A percentile compares a stretch with the other conserved stretches of the same genome.
These are phyloP conservation scores for Crithidia fasciculata DNA, from an alignment of 208 protist species.

Conservation along the genomic window DNA sequence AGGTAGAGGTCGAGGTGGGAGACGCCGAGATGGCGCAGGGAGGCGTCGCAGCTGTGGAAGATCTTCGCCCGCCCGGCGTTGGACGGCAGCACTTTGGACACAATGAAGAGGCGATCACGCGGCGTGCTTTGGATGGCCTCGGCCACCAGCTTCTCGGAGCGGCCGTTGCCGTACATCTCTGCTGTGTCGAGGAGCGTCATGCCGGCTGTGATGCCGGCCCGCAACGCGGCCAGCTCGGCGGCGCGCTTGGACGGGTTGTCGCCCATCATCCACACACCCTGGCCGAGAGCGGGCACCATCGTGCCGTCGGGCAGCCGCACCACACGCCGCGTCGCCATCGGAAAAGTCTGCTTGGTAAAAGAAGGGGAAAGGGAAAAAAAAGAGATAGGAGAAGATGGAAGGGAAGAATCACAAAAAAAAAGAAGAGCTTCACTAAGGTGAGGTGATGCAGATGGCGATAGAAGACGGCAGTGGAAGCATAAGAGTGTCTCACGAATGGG, in stretches of 20 bases:
- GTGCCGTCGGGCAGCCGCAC: slow-evolving; percentile 37
- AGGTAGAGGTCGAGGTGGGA: slow-evolving; percentile 92
- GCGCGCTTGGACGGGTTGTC: slow-evolving; percentile 23
- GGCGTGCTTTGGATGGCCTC: slow-evolving; percentile 37
- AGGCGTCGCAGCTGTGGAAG: slow-evolving; percentile 62
- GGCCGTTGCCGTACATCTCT: slow-evolving; percentile 61
- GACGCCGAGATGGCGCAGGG: slow-evolving; percentile 63
- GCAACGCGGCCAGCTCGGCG: slow-evolving; percentile 39
- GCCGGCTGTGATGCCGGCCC: slow-evolving; percentile 35
- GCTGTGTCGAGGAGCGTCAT: slow-evolving; percentile 61
- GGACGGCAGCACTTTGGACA: slow-evolving; percentile 92
- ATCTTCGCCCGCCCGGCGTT: slow-evolving; percentile 81
- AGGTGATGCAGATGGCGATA: no score
- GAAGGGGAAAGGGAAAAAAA: neutral
- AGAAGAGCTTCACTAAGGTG: no score
- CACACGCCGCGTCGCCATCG: slow-evolving; percentile 10
- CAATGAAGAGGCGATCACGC: slow-evolving; percentile 90
- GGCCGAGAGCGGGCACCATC: slow-evolving; percentile 42
- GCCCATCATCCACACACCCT: slow-evolving; percentile 54
- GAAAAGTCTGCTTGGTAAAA: neutral
- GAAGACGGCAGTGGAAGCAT: no score
- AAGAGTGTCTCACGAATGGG: no score
- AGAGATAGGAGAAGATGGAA: neutral
- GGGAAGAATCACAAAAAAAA: no score
- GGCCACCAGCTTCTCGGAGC: slow-evolving; percentile 45